Evolutionary conservation across 495 filamentous ascomycete genomes (phyloP).

Genomic region (Clavariopsis aquatica): DNA sequence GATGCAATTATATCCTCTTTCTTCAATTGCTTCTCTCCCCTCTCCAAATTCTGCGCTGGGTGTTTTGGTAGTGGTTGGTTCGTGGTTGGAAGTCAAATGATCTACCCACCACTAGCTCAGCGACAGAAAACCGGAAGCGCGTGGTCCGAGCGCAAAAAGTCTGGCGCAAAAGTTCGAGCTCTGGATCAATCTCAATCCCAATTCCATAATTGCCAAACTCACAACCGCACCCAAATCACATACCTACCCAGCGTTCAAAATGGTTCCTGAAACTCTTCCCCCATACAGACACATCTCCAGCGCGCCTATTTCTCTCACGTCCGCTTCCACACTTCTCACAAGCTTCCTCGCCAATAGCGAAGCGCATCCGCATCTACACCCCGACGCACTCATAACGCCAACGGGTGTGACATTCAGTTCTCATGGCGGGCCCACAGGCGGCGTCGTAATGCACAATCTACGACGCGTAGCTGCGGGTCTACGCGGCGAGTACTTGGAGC

Average conservation of each 20-base stretch:
- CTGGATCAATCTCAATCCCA: not conserved
- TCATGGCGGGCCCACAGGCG: constrained; percentile 53
- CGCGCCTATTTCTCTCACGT: constrained; percentile 51
- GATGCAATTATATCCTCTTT: not conserved
- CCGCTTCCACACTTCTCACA: constrained; percentile 58
- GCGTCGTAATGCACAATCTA: constrained; percentile 64
- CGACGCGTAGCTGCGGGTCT: constrained; percentile 66
- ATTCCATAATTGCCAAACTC: not conserved
- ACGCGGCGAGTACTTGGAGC: constrained; percentile 56
- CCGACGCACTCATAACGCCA: constrained; percentile 63
- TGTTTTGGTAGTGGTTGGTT: not conserved
- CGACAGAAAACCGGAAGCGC: too few relatives aligned
- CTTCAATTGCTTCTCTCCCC: not conserved
- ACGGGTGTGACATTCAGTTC: constrained; percentile 56
- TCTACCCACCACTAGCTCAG: too few relatives aligned
- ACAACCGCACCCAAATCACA: not conserved
- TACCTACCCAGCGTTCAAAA: constrained; percentile 3
- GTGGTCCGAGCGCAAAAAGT: constrained; percentile 32
- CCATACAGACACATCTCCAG: constrained; percentile 50
- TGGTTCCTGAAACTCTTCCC: constrained; percentile 47
- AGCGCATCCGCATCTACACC: constrained; percentile 64
- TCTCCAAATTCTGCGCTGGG: not conserved
- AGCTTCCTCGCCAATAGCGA: constrained; percentile 59
- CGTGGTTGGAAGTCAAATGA: too few relatives aligned
- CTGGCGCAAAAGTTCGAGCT: constrained; percentile 14